Conservation (phyloP, 768 basidiomycete species). For the Asterophora parasitica region DNA sequence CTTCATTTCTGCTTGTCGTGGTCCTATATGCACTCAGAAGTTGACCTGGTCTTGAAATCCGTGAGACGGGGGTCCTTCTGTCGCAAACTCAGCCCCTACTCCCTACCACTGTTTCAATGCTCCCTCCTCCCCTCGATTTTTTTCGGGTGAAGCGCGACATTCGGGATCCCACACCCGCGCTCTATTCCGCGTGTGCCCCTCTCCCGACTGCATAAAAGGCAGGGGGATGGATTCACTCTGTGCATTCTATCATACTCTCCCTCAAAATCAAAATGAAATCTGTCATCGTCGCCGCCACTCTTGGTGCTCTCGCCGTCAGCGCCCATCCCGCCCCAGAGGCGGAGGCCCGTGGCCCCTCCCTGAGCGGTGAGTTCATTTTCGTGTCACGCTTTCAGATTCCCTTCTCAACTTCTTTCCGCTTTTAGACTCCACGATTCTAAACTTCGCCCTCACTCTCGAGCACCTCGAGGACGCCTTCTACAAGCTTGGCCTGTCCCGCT, state of each 20-base stretch:
- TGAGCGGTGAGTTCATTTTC: neutral
- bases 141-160: neutral
- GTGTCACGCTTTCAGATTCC: neutral
- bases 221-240: neutral
- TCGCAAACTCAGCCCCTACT: neutral
- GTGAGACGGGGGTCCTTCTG: no score
- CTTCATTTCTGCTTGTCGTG: no score
- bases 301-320: conserved; percentile 4
- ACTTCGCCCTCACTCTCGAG: conserved; percentile 13
- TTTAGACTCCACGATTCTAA: conserved; percentile 10
- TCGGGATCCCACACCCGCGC: neutral
- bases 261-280: conserved; percentile 10
- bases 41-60: no score
- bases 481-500: conserved; percentile 7
- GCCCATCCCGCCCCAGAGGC: neutral
- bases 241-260: no score
- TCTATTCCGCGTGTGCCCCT: neutral
- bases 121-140: neutral
- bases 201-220: neutral
- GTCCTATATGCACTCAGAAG: no score
- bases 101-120: neutral
- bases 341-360: neutral
- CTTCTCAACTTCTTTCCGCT: neutral
- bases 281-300: conserved; percentile 3
- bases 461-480: conserved; percentile 15